phyloP scores from a whole-genome alignment of 495 filamentous ascomycete species.

The Chaetomium tenue region DNA sequence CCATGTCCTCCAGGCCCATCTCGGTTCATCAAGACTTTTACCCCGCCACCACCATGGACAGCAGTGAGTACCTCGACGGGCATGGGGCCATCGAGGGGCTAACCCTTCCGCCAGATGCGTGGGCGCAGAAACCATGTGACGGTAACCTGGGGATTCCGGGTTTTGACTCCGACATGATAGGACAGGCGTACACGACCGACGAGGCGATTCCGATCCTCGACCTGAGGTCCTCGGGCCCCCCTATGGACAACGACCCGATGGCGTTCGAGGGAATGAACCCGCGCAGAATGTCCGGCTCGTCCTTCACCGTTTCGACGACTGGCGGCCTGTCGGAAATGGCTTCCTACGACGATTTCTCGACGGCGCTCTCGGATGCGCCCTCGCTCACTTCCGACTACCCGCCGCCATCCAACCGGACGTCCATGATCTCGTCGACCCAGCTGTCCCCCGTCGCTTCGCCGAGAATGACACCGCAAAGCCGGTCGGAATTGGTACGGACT shows the following conservation, averaged over 20 bases:
- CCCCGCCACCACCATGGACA: conserved; percentile 48
- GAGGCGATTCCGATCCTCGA: conserved; percentile 57
- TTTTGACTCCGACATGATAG: conserved; percentile 52
- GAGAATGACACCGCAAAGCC: conserved; percentile 56
- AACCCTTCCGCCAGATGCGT: conserved; percentile 44
- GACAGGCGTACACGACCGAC: conserved; percentile 56
- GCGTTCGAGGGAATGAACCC: conserved; percentile 45
- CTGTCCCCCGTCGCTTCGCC: conserved; percentile 59
- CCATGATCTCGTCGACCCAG: conserved; percentile 58
- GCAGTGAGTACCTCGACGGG: conserved; percentile 44
- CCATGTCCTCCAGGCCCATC: conserved; percentile 49
- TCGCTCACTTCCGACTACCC: conserved; percentile 58
- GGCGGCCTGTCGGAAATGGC: conserved; percentile 57
- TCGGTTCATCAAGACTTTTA: conserved; percentile 56
- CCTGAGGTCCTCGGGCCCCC: conserved; percentile 44
- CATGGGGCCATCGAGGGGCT: conserved; percentile 29
- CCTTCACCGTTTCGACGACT: conserved; percentile 58
- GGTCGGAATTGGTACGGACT: conserved; percentile 56
- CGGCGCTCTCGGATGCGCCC: conserved; percentile 54
- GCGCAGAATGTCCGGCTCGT: conserved; percentile 58
- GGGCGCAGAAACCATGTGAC: conserved; percentile 52
- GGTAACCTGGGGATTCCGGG: conserved; percentile 47
- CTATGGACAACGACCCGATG: conserved; percentile 43
- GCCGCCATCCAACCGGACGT: conserved; percentile 56
- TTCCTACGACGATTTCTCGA: conserved; percentile 59